phyloP scores from a whole-genome alignment of 495 filamentous ascomycete species.

The Tirmania nivea region DNA sequence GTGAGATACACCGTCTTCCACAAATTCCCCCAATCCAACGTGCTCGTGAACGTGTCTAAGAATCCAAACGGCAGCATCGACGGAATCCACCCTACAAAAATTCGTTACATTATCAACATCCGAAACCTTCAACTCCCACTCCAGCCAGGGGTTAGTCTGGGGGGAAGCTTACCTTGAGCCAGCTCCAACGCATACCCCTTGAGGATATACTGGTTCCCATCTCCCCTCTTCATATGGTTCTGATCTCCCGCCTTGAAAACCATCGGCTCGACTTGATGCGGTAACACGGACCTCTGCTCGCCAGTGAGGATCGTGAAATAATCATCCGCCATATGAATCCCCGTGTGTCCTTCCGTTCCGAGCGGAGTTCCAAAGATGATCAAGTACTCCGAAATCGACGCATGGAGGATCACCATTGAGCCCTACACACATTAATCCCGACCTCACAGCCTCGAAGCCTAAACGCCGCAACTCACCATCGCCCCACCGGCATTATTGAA shows the following conservation, averaged over 20 bases:
- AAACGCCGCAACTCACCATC: background rate
- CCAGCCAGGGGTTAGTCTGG: background rate
- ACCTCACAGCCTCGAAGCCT: background rate
- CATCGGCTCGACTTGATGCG: conserved; percentile 47
- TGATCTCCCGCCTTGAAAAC: conserved; percentile 53
- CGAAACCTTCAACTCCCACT: background rate
- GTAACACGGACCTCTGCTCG: conserved; percentile 47
- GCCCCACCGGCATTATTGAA: conserved; percentile 30
- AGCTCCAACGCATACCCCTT: conserved; percentile 66
- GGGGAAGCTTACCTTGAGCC: conserved; percentile 34
- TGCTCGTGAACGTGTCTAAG: conserved; percentile 54
- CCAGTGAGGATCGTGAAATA: conserved; percentile 78
- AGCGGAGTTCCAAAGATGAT: conserved; percentile 71
- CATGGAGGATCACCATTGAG: conserved; percentile 73
- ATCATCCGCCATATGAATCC: conserved; percentile 72
- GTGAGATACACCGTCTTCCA: conserved; percentile 55
- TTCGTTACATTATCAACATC: background rate
- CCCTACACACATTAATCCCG: conserved; percentile 42
- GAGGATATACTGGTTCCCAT: conserved; percentile 73
- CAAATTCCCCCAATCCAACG: conserved; percentile 54
- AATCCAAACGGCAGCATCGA: conserved; percentile 76
- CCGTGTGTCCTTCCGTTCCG: conserved; percentile 70
- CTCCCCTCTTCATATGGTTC: conserved; percentile 54
- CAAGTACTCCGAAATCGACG: conserved; percentile 53
- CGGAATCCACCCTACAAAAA: conserved; percentile 46